A percentile compares a stretch with the other conserved stretches of the same genome.
Conservation (phyloP, 306 rosid genomes). For the Ziziphus jujuba region DNA sequence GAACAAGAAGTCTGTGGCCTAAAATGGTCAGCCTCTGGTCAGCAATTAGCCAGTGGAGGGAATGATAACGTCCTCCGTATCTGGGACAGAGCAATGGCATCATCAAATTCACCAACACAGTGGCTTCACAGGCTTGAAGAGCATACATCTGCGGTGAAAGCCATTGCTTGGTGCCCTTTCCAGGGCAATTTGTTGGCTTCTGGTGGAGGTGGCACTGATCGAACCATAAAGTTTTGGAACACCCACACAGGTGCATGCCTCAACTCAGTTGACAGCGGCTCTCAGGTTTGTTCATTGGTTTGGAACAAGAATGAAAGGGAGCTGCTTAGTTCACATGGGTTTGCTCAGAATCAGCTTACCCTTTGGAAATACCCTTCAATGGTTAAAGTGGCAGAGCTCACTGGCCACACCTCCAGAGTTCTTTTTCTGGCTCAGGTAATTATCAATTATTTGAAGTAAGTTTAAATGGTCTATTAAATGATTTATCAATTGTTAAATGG, state of each 20-base stretch:
- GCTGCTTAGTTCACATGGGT: conserved; percentile 87
- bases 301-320: conserved; percentile 92
- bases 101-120: conserved; percentile 54
- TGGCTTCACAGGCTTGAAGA: conserved; percentile 82
- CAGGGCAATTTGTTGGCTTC: conserved; percentile 65
- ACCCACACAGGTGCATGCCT: conserved; percentile 78
- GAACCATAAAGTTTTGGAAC: conserved; percentile 75
- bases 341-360: conserved; percentile 63
- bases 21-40: conserved; percentile 78
- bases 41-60: conserved; percentile 78
- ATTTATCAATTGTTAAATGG: no score
- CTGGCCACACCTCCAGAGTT: conserved; percentile 80
- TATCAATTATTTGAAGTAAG: not conserved
- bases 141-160: conserved; percentile 72
- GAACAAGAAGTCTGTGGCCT: conserved; percentile 75
- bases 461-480: no score
- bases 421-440: conserved; percentile 59
- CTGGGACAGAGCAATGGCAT: conserved; percentile 63
- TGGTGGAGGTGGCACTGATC: conserved; percentile 75
- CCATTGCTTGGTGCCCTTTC: conserved; percentile 89
- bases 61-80: conserved; percentile 70
- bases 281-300: conserved; percentile 68
- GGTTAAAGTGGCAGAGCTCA: conserved; percentile 76
- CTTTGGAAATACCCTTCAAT: conserved; percentile 93
- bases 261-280: conserved; percentile 71